A percentile compares a stretch with the other conserved stretches of the same genome.
phyloP scores from a whole-genome alignment of 257 asterid genomes.

The Fraxinus quadrangulata region DNA sequence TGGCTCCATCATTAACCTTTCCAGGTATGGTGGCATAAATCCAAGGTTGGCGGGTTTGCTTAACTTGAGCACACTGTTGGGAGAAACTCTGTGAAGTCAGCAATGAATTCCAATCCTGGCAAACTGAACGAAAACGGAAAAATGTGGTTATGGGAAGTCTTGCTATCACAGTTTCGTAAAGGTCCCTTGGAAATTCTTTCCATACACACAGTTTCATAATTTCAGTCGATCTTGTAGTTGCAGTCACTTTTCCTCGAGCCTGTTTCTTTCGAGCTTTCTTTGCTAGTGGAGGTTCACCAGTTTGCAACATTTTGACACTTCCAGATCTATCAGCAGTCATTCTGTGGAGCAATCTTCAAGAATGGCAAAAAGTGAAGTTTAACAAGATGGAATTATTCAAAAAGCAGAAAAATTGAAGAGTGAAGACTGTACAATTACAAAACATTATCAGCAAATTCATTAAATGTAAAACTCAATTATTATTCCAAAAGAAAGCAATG shows the following conservation, averaged over 20 bases:
- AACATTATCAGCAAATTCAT: neutral
- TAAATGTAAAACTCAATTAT: neutral
- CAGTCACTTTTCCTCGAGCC: slow-evolving; percentile 47
- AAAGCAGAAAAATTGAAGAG: neutral
- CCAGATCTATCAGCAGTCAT: slow-evolving; percentile 79
- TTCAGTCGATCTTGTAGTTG: slow-evolving; percentile 39
- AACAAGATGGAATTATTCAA: neutral
- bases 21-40: slow-evolving; percentile 83
- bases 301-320: slow-evolving; percentile 77
- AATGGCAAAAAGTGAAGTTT: slow-evolving; percentile 33
- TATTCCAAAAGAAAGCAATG: neutral
- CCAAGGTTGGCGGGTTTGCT: slow-evolving; percentile 70
- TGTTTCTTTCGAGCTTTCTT: slow-evolving; percentile 74
- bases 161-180: slow-evolving; percentile 77
- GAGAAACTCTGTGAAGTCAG: slow-evolving; percentile 79
- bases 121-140: slow-evolving; percentile 76
- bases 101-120: slow-evolving; percentile 79
- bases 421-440: slow-evolving; percentile 5
- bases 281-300: slow-evolving; percentile 72
- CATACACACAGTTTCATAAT: slow-evolving; percentile 68
- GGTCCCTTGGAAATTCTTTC: slow-evolving; percentile 95
- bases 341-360: slow-evolving; percentile 54
- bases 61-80: slow-evolving; percentile 59
- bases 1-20: slow-evolving; percentile 71
- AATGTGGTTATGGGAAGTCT: slow-evolving; percentile 78